Evolutionary conservation across 2,329 filamentous ascomycete species (phyloP).

Genomic region (Colletotrichum melonis): DNA sequence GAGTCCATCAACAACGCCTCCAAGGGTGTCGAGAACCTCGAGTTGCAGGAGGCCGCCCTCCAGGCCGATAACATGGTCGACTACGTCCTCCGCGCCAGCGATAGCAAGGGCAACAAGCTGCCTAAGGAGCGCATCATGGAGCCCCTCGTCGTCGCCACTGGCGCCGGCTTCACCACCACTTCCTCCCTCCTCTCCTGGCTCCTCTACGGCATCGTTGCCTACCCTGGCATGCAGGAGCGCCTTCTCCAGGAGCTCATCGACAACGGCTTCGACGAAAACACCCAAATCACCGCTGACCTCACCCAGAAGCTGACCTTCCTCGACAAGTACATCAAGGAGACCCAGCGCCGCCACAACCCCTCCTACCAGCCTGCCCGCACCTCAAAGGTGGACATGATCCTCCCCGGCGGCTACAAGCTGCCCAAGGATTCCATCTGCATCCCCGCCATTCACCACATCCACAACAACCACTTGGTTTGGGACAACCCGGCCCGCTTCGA

Average conservation of each 20-base stretch:
- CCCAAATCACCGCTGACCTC: constrained; percentile 57
- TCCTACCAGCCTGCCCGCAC: constrained; percentile 71
- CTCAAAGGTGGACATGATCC: constrained; percentile 63
- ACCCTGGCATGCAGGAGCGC: constrained; percentile 66
- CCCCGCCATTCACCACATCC: constrained; percentile 61
- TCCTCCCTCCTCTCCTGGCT: constrained; percentile 69
- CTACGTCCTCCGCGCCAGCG: constrained; percentile 64
- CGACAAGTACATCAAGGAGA: constrained; percentile 71
- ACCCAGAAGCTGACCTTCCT: constrained; percentile 61
- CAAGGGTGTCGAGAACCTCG: constrained; percentile 51
- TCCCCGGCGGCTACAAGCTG: constrained; percentile 69
- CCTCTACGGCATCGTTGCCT: constrained; percentile 63
- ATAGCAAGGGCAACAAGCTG: constrained; percentile 65
- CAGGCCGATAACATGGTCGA: constrained; percentile 60
- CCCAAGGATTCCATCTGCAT: constrained; percentile 65
- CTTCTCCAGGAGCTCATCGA: constrained; percentile 69
- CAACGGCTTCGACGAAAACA: constrained; percentile 55
- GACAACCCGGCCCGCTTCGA: constrained; percentile 68
- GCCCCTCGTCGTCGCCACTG: constrained; percentile 62
- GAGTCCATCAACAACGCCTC: constrained; percentile 52
- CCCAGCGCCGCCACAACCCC: constrained; percentile 68
- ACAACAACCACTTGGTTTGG: constrained; percentile 67
- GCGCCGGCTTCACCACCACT: constrained; percentile 71
- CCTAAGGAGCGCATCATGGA: constrained; percentile 53
- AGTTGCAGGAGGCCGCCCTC: constrained; percentile 60